A percentile compares a stretch with the other conserved stretches of the same genome.
Conservation (phyloP, 2,329 filamentous ascomycete genomes). For the Cytospora piceae region DNA sequence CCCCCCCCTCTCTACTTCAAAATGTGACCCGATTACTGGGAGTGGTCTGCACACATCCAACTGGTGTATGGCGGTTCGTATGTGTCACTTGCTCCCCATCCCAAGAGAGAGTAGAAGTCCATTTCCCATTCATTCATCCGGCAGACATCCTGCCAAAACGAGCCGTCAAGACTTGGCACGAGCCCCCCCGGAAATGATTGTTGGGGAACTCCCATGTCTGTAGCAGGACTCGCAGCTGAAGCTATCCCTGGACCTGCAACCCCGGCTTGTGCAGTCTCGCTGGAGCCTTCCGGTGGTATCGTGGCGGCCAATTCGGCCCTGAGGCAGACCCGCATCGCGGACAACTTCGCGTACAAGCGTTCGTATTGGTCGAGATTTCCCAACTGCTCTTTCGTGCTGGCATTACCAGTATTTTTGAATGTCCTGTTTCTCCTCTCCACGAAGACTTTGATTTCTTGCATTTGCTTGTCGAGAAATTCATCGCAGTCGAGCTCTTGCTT, state of each 20-base stretch:
- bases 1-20: no score
- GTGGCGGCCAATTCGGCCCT: slow-evolving; percentile 21
- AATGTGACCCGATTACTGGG: no score
- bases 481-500: slow-evolving; percentile 43
- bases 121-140: slow-evolving; percentile 21
- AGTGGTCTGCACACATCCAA: not conserved
- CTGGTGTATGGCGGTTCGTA: not conserved
- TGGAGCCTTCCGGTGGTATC: not conserved
- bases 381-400: not conserved
- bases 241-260: not conserved
- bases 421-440: slow-evolving; percentile 33
- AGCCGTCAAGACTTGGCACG: slow-evolving; percentile 20
- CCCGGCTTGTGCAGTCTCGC: no score
- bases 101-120: slow-evolving; percentile 21
- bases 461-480: slow-evolving; percentile 38
- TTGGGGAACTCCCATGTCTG: not conserved
- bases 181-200: not conserved
- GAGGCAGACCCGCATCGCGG: slow-evolving; percentile 17
- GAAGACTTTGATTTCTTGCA: slow-evolving; percentile 38
- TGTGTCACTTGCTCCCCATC: slow-evolving; percentile 19
- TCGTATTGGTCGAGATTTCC: slow-evolving; percentile 18
- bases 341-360: slow-evolving; percentile 16
- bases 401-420: slow-evolving; percentile 39
- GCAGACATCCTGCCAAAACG: slow-evolving; percentile 24
- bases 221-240: not conserved